Conservation (phyloP, 345 rosid genomes). For the Eucalyptus victrix region DNA sequence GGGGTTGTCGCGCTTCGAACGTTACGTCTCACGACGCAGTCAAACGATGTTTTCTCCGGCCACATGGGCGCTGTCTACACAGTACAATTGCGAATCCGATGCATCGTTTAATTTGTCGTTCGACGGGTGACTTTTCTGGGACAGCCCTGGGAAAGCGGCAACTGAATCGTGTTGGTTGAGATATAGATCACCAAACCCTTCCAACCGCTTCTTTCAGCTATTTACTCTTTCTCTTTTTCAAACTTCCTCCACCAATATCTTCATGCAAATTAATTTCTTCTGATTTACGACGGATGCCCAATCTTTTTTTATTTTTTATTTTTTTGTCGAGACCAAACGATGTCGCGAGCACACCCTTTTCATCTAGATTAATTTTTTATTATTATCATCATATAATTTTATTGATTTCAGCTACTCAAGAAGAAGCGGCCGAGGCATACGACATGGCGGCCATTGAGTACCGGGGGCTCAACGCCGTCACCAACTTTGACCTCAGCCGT, state of each 20-base stretch:
- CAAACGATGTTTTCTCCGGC: neutral
- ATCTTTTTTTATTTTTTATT: neutral
- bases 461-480: conserved; percentile 92
- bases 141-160: neutral
- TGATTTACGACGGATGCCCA: neutral
- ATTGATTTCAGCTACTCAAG: conserved; percentile 61
- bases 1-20: neutral
- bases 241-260: conserved; percentile 6
- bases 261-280: conserved; percentile 8
- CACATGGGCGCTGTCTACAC: neutral
- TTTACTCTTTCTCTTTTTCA: neutral
- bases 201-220: conserved; percentile 15
- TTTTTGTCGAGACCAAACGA: neutral
- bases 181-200: conserved; percentile 24
- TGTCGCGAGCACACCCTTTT: neutral
- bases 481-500: conserved; percentile 84
- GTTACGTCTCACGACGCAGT: neutral
- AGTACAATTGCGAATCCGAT: neutral
- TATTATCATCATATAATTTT: neutral
- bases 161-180: conserved; percentile 9
- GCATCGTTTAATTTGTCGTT: neutral
- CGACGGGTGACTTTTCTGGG: neutral
- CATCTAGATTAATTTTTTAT: neutral
- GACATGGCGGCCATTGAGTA: conserved; percentile 88
- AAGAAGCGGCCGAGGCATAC: conserved; percentile 90